phyloP scores from a whole-genome alignment of 257 asterid genomes.

The Paulownia fortunei region DNA sequence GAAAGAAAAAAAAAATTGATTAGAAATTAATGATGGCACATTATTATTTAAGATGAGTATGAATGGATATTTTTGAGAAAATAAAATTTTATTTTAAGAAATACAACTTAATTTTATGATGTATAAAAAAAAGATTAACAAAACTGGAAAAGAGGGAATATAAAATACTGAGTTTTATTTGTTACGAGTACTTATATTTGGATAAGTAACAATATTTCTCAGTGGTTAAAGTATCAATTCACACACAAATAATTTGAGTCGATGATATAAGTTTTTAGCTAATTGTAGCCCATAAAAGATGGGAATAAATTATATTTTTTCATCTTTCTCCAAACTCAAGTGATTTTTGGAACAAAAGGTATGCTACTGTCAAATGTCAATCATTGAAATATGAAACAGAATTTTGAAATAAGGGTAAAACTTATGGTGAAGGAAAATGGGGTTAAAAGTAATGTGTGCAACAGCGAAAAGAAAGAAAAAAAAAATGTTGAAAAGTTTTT shows the following conservation, averaged over 20 bases:
- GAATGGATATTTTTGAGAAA: no score
- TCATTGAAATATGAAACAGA: conserved; percentile 6
- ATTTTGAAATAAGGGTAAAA: neutral
- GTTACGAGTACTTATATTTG: no score
- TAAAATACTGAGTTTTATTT: no score
- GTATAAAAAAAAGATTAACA: no score
- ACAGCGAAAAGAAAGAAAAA: neutral
- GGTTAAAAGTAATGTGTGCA: neutral
- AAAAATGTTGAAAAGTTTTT: neutral
- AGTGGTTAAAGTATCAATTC: neutral
- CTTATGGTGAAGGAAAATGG: neutral
- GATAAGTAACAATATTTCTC: no score
- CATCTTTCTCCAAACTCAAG: no score
- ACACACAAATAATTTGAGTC: neutral
- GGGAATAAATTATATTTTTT: no score
- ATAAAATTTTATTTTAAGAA: no score
- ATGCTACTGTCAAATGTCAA: neutral
- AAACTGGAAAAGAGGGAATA: no score
- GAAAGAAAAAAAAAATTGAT: neutral
- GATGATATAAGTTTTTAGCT: neutral
- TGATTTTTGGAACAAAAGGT: neutral
- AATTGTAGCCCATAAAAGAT: neutral
- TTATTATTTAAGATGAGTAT: no score
- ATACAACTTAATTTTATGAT: no score
- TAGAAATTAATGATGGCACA: no score